Evolutionary conservation across 139 green algal species (phyloP), one percentile per base, ranked within the genome.

Genomic region (Asterochloris sp.): DNA sequence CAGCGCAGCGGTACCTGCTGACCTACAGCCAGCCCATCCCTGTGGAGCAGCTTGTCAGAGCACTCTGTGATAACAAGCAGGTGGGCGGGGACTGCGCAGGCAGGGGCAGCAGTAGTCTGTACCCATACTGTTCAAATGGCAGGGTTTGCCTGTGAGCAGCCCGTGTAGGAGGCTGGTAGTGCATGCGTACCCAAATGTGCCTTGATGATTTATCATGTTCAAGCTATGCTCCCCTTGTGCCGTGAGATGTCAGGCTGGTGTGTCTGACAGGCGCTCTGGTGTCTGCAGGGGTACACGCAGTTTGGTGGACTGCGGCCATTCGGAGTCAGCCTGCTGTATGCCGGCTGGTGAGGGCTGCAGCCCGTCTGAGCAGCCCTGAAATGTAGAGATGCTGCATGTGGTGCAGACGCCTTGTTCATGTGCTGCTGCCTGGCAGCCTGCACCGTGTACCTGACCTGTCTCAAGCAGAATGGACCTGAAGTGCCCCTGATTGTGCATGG

Each of bases 321-420:
- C 89, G 97, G 97, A 38, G 97, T 99, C 17, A 99, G 97, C 8
- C 89, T 99, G 63, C 88, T 99, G 66, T 99, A 98, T 78, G 97
- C 94, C 26, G 97, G 97, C 62, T 99, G 96, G 95, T 95, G 86
- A 60, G 82, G 29, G 62, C 26, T 73, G 13, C 17, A 24, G 17
- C 19, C 8, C 66, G 10, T 26, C 21, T 71, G 21, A 26, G 66
- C 17, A 26, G 21, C 21, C 66, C 9, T 71, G 21, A 2, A 21
- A 21, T 71, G 21, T 8, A 26, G 19, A 71, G 21, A 12, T 71
- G 17, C 19, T 24, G 19, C 66, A 13, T 24, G 19, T 26, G 17
- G 2, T 26, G 66, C 66, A 71, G 66, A 21, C 17, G 66, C 66
- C 21, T 71, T 71, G 66, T 24, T 71, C 17, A 24, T 71, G 19